Evolutionary conservation across 2,329 filamentous ascomycete genomes (phyloP), one percentile per base, ranked within the genome.

Genomic region (Keithomyces neogunnii): DNA sequence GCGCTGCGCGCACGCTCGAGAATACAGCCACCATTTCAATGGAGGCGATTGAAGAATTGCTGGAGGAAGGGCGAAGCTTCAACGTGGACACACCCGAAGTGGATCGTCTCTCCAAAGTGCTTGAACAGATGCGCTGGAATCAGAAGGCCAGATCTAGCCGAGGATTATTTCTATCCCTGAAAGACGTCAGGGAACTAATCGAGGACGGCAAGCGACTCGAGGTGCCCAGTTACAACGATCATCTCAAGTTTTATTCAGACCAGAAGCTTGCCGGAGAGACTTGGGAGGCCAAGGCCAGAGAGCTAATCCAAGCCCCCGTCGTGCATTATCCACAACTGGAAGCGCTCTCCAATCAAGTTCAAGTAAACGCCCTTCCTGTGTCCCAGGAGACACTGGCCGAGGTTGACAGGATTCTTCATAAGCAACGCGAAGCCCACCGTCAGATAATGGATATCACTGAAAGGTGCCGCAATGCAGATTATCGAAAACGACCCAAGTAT

Each of bases 311-410:
- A n/a, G 90, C 90, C 7, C 92, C 97, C 62, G 78, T 86, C 42
- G 86, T 97, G 9, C 90, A 97, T 68, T 97, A 95, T 62, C 88
- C 91, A 49, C 93, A 99, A 65, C 80, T 99, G 1, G 93, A 97
- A 66, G 89, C 92, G 0, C 74, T 99, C 5, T 95, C 90, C 1
- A 81, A 82, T 47, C 92, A 97, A 69, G 91, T 91, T 1, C 72
- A 77, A 52, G 75, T 66, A 31, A 78, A 82, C 35, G 78, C 78
- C 4, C 75, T 96, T 19, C 92, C 93, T 0, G 91, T 97, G 26
- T 87, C 88, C 1, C 74, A 82, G 3, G 86, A 91, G 35, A 97
- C 90, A 0, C 76, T 95, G 29, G 80, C 82, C 6, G 79, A 83
- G 7, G 89, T 99, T 30, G 93, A 99, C 61, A 86, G 89, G 47